Percentiles rank a stretch among this genome's conserved stretches.
Evolutionary conservation across 192 early-diverging fungal species (phyloP).

Genomic region (Entophlyctis luteolus): DNA sequence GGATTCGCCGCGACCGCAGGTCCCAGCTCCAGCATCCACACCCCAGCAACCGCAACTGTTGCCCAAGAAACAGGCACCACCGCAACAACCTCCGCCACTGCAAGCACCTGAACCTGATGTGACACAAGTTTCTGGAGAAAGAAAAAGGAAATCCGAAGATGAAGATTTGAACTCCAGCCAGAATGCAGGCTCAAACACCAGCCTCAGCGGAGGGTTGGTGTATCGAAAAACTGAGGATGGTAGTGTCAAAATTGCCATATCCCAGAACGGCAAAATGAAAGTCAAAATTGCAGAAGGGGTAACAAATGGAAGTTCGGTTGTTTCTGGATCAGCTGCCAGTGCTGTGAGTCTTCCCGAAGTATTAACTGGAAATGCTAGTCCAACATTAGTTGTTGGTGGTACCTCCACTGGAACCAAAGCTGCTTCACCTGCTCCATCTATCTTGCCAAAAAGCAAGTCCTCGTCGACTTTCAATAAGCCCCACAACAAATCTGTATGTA

Average conservation of each 20-base stretch:
- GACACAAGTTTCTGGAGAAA: neutral
- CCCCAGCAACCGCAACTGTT: neutral
- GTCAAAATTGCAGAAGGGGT: conserved; percentile 21
- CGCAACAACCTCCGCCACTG: neutral
- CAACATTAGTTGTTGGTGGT: too few relatives aligned
- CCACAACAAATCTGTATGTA: too few relatives aligned
- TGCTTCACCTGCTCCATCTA: neutral
- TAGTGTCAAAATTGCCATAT: conserved; percentile 22
- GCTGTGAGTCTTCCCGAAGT: too few relatives aligned
- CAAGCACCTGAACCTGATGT: neutral
- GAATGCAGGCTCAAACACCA: neutral
- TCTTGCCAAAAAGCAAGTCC: neutral
- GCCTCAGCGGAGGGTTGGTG: neutral
- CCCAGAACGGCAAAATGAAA: conserved; percentile 29
- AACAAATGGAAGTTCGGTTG: neutral
- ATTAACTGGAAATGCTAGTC: too few relatives aligned
- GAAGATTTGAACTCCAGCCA: neutral
- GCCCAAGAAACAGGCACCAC: neutral
- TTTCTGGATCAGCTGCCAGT: neutral
- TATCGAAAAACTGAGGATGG: conserved; percentile 29
- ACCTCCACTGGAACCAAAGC: neutral
- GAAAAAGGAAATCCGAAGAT: neutral
- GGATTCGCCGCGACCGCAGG: too few relatives aligned
- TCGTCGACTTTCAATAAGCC: too few relatives aligned
- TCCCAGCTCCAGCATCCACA: neutral